A percentile compares a stretch with the other conserved stretches of the same genome.
These are phyloP conservation scores for Boechera divaricarpa DNA, from an alignment of 345 rosid genomes.

Conservation along the genomic window DNA sequence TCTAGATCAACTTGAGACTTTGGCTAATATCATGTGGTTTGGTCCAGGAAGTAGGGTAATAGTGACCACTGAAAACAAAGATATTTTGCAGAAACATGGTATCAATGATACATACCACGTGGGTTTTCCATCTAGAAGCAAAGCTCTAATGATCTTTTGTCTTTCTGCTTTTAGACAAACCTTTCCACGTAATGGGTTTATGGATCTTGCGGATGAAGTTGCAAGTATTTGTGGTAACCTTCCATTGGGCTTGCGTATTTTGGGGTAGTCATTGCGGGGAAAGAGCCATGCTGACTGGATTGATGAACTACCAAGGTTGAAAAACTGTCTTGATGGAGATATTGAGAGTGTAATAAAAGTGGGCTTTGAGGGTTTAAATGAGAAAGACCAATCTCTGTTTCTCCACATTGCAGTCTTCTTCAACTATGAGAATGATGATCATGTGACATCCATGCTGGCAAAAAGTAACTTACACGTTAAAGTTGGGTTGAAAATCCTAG, in stretches of 20 bases:
- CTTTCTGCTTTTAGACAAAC: background rate
- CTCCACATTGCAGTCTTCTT: slow-evolving; percentile 32
- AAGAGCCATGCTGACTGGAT: background rate
- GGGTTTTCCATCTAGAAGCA: background rate
- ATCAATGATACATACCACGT: background rate
- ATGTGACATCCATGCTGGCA: background rate
- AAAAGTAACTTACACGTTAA: background rate
- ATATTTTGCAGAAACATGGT: background rate
- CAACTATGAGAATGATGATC: background rate
- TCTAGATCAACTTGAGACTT: background rate
- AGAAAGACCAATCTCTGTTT: slow-evolving; percentile 32
- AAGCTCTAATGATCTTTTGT: background rate
- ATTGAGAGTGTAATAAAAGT: slow-evolving; percentile 12
- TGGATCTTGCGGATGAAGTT: background rate
- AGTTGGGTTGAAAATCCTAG: slow-evolving; percentile 1
- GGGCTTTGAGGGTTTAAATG: slow-evolving; percentile 40
- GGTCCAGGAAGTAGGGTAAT: background rate
- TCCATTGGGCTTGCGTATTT: background rate
- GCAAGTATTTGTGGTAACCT: background rate
- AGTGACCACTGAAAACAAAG: background rate
- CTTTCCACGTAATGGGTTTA: slow-evolving; percentile 51
- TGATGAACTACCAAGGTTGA: background rate
- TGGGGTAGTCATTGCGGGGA: background rate
- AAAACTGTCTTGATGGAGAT: background rate
- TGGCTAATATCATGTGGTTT: background rate